Evolutionary conservation across 106 monocot genomes (phyloP), one percentile per base, ranked within the genome.

Genomic region (Allium fistulosum): DNA sequence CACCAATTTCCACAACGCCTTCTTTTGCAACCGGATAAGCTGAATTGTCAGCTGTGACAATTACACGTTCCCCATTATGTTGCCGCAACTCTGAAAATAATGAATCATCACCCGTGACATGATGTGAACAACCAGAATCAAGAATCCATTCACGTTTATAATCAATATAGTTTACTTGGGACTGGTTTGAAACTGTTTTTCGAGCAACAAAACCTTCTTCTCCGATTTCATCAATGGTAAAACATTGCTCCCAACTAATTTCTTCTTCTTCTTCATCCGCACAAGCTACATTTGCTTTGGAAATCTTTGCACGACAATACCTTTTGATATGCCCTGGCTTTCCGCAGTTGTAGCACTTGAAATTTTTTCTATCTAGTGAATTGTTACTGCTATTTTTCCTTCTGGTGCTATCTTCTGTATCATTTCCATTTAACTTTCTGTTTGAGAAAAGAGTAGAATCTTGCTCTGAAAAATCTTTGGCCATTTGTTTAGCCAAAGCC

Each of bases 1-100:
- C n/a, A n/a, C 17, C 67, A 51, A 67, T 51, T 13, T 15, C 53
- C 67, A 67, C 51, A 51, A 67, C 18, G 7, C 6, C 48, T 66
- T 51, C 67, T 67, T 67, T 67, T 51, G 15, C 51, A 17, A 67
- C 67, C 7, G 18, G 49, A 51, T 66, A 48, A 66, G 65, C 50
- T 48, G 65, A 66, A 49, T 66, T 66, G 50, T 66, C 28, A 48
- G 65, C 65, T 66, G 58, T 59, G 58, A 59, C 15, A 59, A 59
- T 59, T n/a, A 59, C 58, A n/a, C 58, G 58, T 14, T 8, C 65
- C 14, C 46, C 46, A 66, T 66, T 6, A 14, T 66, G 46, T 66
- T 51, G 8, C 50, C 49, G 51, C 12, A 67, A 7, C 14, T 67
- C 49, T 9, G 67, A 67, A 51, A 67, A 51, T 51, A 67, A 51